Evolutionary conservation across 768 basidiomycete species (phyloP).

Genomic region (Strobilomyces echinocephalus): DNA sequence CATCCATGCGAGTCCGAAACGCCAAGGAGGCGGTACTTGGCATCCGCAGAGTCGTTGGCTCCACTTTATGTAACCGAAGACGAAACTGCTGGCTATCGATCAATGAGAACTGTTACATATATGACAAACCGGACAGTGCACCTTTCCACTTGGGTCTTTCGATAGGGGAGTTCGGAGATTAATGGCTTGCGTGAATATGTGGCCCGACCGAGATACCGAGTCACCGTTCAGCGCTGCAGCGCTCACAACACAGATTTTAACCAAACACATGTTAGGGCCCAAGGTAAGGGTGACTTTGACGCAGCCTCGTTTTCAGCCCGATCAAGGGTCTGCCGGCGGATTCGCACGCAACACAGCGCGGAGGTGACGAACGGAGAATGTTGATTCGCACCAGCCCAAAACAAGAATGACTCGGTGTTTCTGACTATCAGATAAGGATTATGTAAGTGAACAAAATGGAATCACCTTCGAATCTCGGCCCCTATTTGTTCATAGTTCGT

Average conservation of each 20-base stretch:
- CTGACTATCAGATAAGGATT: neutral
- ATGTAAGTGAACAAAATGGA: too few species aligned
- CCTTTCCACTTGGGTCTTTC: neutral
- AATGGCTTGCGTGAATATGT: neutral
- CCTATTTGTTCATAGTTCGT: neutral
- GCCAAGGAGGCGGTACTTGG: neutral
- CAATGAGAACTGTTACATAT: neutral
- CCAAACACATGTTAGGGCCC: neutral
- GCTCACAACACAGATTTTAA: neutral
- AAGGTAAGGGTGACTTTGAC: neutral
- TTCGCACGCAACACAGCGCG: neutral
- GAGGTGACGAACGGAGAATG: neutral
- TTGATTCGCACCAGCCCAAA: neutral
- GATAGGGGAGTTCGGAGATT: neutral
- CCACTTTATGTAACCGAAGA: neutral
- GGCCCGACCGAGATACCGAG: neutral
- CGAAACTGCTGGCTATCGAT: neutral
- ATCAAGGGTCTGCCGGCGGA: neutral
- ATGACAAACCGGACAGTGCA: neutral
- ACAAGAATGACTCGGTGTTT: neutral
- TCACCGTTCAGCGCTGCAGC: neutral
- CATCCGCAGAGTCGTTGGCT: neutral
- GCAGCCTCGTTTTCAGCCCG: neutral
- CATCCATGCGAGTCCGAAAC: constrained; percentile 7
- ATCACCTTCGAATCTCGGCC: neutral